Base-by-base conservation (phyloP, 2,329 filamentous ascomycete genomes). In the Whalleya microplaca region DNA sequence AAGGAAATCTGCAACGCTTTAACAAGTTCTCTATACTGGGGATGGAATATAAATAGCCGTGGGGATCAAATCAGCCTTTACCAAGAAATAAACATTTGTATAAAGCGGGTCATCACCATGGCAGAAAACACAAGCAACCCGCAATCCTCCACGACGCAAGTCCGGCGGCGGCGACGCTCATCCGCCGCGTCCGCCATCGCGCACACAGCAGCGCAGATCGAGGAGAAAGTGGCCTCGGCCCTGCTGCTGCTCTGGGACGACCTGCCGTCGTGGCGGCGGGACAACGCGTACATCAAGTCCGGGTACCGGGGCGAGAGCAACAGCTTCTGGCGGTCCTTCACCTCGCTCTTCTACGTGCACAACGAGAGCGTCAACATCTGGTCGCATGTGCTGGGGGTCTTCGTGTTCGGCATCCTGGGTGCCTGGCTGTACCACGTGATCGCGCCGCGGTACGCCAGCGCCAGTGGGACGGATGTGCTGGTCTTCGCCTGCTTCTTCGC, bases 401-500 rank as follows among this genome's bases (percentile, higher is more conserved):
- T 89, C 1, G 64, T 82, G 37, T 86, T 89, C 54, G 69, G 84
- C 2, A 67, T 78, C 6, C 74, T 78, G 1, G 83, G 78, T 1
- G 60, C 76, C 12, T 76, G 82, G 48, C 73, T 92, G 12, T 84
- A 87, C 72, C 69, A 72, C 21, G 73, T 80, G 47, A 75, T 93
- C 40, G 78, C 78, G 12, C 84, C 88, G 40, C 84, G 90, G 8
- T 94, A 93, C 68, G 79, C 78, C 8, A 78, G 80, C 2, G 89
- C 90, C 6, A 80, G 78, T 8, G 57, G 69, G 8, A 75, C 81
- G 2, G 92, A 96, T 71, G 78, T 91, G n/a, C 61, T 85, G 37
- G 90, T 85, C 27, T 92, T 96, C 71, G 76, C 78, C 1, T 92
- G 87, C 75, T 96, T 95, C 79, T 92, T 96, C 67, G 77, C 78